phyloP scores from a whole-genome alignment of 2,329 filamentous ascomycete species.

The Apiospora rasikravindrae region DNA sequence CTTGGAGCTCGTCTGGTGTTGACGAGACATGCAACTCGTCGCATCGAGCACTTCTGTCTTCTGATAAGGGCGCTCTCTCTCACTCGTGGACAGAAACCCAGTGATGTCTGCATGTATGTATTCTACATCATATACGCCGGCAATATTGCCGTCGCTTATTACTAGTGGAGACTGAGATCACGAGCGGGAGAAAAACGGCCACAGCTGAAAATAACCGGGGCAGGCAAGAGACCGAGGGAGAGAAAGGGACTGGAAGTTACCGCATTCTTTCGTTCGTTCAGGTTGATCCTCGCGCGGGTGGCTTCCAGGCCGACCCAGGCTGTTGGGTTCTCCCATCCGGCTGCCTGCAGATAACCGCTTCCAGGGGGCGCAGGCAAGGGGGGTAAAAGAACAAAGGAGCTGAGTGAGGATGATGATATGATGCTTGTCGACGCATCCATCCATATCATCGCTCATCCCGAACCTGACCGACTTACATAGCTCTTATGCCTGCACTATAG shows the following conservation, averaged over 20 bases:
- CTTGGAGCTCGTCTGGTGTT: neutral
- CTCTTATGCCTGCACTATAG: neutral
- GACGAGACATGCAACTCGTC: neutral
- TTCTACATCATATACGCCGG: neutral
- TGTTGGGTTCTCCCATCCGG: constrained; percentile 10
- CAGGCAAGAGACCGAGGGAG: neutral
- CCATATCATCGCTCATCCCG: neutral
- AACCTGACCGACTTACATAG: neutral
- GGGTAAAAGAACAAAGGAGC: neutral
- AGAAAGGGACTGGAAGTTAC: neutral
- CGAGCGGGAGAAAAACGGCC: neutral
- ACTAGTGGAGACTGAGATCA: neutral
- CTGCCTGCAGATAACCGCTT: constrained; percentile 14
- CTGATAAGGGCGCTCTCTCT: neutral
- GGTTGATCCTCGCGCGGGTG: neutral
- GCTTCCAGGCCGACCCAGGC: constrained; percentile 8
- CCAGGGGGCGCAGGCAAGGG: neutral
- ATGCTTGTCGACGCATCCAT: neutral
- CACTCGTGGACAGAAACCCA: neutral
- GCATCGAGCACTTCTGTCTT: neutral
- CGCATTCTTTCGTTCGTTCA: neutral
- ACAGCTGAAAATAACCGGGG: constrained; percentile 5
- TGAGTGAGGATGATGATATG: neutral
- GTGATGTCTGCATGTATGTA: neutral
- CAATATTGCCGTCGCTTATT: neutral